These are phyloP conservation scores for Chenopodium album DNA, from an alignment of 148 eudicot species.

Conservation along the genomic window DNA sequence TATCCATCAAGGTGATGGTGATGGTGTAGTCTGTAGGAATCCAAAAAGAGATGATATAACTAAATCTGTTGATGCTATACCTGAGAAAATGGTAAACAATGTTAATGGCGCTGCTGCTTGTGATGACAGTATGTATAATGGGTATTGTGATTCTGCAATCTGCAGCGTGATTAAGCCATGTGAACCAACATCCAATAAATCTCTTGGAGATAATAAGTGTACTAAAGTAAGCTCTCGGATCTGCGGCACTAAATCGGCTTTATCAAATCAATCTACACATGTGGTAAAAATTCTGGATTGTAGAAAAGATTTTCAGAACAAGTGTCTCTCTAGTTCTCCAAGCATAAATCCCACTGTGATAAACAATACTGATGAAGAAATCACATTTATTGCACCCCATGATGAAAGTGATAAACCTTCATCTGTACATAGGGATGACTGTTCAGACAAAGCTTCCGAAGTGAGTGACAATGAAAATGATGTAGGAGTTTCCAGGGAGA, in stretches of 20 bases:
- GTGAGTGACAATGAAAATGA: conserved; percentile 22
- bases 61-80: conserved; percentile 24
- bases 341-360: conserved; percentile 1
- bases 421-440: conserved; percentile 4
- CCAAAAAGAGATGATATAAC: conserved; percentile 31
- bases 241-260: conserved; percentile 21
- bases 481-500: conserved; percentile 15
- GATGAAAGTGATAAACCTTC: conserved; percentile 15
- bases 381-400: neutral
- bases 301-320: conserved; percentile 13
- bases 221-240: conserved; percentile 12
- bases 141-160: conserved; percentile 8
- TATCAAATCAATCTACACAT: conserved; percentile 13
- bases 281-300: conserved; percentile 13
- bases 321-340: conserved; percentile 12
- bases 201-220: conserved; percentile 9
- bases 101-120: conserved; percentile 18
- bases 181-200: conserved; percentile 10
- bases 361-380: conserved; percentile 7
- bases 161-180: conserved; percentile 3
- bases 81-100: conserved; percentile 27
- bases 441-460: neutral
- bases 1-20: conserved; percentile 40
- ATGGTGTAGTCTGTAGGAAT: conserved; percentile 33
- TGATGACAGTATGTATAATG: conserved; percentile 6